Conservation (phyloP, 768 basidiomycete species). For the Pilatotrama ljubarskyi region DNA sequence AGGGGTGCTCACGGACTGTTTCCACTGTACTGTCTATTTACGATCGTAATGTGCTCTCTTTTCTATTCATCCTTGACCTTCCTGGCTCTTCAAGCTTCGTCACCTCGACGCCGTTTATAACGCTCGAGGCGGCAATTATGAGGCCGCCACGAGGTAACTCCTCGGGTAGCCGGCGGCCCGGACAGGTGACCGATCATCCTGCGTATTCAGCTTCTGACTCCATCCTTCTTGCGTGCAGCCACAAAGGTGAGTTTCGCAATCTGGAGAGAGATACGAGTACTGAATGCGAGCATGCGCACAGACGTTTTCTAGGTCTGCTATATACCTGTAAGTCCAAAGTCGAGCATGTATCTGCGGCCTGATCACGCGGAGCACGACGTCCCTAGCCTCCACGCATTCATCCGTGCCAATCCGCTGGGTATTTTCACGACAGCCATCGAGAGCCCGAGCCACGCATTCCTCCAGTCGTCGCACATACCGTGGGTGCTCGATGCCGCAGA, state of each 20-base stretch:
- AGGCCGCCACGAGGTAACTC: too few species aligned
- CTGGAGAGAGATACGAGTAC: too few species aligned
- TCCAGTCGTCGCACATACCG: conserved; percentile 41
- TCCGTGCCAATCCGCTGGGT: conserved; percentile 37
- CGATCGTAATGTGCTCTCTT: conserved; percentile 7
- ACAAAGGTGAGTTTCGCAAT: too few species aligned
- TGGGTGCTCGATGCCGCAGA: conserved; percentile 29
- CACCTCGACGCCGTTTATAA: not conserved
- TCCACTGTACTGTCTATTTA: conserved; percentile 19
- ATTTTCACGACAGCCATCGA: conserved; percentile 39
- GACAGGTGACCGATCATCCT: too few species aligned
- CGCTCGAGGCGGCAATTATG: not conserved
- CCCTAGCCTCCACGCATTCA: conserved; percentile 34
- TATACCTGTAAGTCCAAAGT: too few species aligned
- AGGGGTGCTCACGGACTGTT: conserved; percentile 9
- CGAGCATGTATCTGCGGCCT: conserved; percentile 39
- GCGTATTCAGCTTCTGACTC: too few species aligned
- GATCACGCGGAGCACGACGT: conserved; percentile 39
- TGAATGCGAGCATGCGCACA: too few species aligned
- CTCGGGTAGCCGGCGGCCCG: too few species aligned
- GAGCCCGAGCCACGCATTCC: conserved; percentile 23
- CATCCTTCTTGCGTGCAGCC: too few species aligned
- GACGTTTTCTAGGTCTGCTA: too few species aligned
- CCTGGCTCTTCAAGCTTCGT: not conserved
- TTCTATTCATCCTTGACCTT: not conserved